Base-by-base conservation (phyloP, 306 rosid genomes). In the Rosa persica region DNA sequence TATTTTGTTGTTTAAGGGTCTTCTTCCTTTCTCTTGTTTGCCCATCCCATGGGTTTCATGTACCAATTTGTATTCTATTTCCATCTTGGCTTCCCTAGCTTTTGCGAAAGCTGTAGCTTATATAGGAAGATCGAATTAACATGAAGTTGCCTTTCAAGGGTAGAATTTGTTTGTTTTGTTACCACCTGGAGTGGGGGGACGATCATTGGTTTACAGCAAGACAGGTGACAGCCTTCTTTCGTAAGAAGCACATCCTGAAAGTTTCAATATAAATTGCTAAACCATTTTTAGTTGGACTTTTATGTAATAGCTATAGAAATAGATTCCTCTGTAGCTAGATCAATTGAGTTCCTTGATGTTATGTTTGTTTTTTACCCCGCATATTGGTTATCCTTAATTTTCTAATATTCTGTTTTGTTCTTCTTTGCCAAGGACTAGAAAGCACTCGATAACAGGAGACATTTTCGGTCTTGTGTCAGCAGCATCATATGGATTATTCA, bases 391-490 rank as follows among this genome's bases (percentile, higher is more conserved):
- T 42, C 10, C 12, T 2, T 23, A 46, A 75, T 64, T n/a, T 55
- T 77, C 62, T 69, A 38, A 78, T 46, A 77, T 20, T 65, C 10
- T 48, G 16, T 70, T 49, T 15, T 78, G 40, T 69, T 82, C 44
- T 73, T 76, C 22, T 80, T 80, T 74, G 78, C 65, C 49, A 58
- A 92, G 91, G 87, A 51, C 85, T 42, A 72, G 84, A 85, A 86
- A 82, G 80, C 95, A 83, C 84, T 80, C 86, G 23, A 83, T 87
- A 71, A 23, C 51, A 0, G 95, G 97, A 62, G 88, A 86, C 76
- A 48, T 79, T 65, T 90, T 83, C n/a, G 90, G 89, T 73, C 85
- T 92, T 67, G 90, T 92, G 78, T 87, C 97, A 2, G 97, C 97
- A 22, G 66, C 84, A 48, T 83, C 76, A 55, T 88, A 76, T 85